Evolutionary conservation across 495 filamentous ascomycete species (phyloP).

Genomic region (Neurospora terricola): DNA sequence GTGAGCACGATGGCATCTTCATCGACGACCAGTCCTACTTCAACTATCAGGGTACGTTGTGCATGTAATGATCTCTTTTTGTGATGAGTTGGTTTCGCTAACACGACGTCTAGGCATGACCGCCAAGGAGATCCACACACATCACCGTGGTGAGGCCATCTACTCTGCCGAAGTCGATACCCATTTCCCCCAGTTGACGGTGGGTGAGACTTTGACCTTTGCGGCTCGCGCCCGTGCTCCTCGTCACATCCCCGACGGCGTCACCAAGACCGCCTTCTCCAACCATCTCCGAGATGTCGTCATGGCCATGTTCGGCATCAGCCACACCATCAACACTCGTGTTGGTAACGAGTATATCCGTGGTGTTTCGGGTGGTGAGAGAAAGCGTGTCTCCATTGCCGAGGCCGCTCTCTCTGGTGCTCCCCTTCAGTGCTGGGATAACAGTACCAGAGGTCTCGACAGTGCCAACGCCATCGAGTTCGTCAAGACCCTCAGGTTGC

Average conservation of each 20-base stretch:
- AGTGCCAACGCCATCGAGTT: slow-evolving; percentile 78
- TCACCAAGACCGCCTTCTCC: slow-evolving; percentile 49
- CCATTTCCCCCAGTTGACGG: slow-evolving; percentile 74
- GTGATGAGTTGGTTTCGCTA: neutral
- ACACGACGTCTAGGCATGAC: slow-evolving; percentile 33
- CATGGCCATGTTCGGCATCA: slow-evolving; percentile 71
- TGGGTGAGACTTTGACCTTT: slow-evolving; percentile 69
- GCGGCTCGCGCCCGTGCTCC: slow-evolving; percentile 63
- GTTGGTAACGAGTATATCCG: slow-evolving; percentile 74
- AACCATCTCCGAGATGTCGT: slow-evolving; percentile 62
- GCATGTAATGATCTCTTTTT: neutral
- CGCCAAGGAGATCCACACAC: slow-evolving; percentile 51
- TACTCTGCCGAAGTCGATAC: slow-evolving; percentile 74
- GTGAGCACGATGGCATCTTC: slow-evolving; percentile 64
- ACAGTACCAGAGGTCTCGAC: slow-evolving; percentile 72
- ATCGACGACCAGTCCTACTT: slow-evolving; percentile 54
- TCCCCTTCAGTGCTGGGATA: slow-evolving; percentile 77
- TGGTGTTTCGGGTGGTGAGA: slow-evolving; percentile 73
- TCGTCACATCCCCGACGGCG: slow-evolving; percentile 47
- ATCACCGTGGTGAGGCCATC: slow-evolving; percentile 70
- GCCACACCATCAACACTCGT: slow-evolving; percentile 64
- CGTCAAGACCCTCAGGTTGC: slow-evolving; percentile 54
- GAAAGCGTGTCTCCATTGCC: slow-evolving; percentile 75
- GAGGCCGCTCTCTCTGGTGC: slow-evolving; percentile 56
- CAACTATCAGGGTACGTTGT: slow-evolving; percentile 60